Base-by-base conservation (phyloP, 2,329 filamentous ascomycete species). In the Penicillium sp. region DNA sequence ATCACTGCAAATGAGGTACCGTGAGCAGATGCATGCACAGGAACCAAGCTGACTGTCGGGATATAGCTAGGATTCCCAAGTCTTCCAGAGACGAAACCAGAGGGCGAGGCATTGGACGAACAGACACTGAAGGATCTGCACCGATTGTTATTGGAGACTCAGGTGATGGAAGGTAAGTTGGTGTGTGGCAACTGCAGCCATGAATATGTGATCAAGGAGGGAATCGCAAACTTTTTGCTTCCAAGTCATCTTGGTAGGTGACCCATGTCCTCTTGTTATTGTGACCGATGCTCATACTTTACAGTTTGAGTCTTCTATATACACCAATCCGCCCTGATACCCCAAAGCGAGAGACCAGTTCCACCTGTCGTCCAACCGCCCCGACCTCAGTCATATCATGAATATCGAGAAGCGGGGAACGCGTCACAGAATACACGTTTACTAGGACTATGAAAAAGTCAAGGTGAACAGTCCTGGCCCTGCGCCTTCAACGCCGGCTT, bases 211-310 rank as follows among this genome's bases (percentile, higher is more conserved):
- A 85, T 98, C 53, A 90, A 93, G 66, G 91, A 98, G 71, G 93
- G 93, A 4, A 95, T 97, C 68, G 89, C 89, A 49, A 97, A 97
- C 70, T 98, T 98, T 63, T 72, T 98, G 65, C 72, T 98, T 58
- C 93, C 93, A 10, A 93, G 86, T 61, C 93, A 98, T 74, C 72
- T 98, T 69, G 93, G 69, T 72, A 46, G 40, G 62, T 9, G 27
- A 26, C 11, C 22, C 5, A 6, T 9, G 24, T 26, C 3, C 24
- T 9, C 24, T 26, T 9, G 2, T 26, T 26, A 9, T 4, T 6
- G 23, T 13, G 18, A 27, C n/a, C 13, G 26, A 26, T n/a, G n/a
- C 26, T 34, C 5, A 50, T 32, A 13, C 11, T 11, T 40, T 46
- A 10, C 23, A 50, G 46, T 49, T 29, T 46, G 43, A 46, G 28